These are phyloP conservation scores for Pneumocystis murina DNA, from an alignment of 1,139 yeast species.

Conservation along the genomic window DNA sequence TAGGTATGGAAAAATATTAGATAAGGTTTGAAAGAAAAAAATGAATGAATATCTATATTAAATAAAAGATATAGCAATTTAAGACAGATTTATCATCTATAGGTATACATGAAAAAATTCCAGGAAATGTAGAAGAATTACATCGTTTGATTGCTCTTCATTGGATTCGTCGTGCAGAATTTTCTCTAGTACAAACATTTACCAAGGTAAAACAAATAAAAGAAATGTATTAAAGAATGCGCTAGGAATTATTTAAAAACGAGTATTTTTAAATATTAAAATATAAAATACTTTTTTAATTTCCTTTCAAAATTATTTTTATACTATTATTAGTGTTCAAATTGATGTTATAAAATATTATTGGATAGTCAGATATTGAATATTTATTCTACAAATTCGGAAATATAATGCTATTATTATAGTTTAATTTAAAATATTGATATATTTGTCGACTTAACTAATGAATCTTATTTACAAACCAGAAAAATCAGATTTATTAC, in stretches of 20 bases:
- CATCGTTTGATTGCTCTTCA: slow-evolving; percentile 30
- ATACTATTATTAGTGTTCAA: no score
- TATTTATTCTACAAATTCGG: no score
- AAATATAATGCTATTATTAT: no score
- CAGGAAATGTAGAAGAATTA: slow-evolving; percentile 21
- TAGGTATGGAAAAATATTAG: no score
- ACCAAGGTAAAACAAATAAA: slow-evolving; percentile 8
- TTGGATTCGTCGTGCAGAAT: slow-evolving; percentile 31
- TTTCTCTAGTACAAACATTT: slow-evolving; percentile 25
- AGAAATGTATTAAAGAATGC: neutral
- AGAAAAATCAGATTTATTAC: no score
- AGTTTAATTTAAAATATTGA: no score
- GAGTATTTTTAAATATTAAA: neutral
- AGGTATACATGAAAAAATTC: slow-evolving; percentile 20
- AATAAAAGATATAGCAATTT: slow-evolving; percentile 19
- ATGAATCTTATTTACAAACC: no score
- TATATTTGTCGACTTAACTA: no score
- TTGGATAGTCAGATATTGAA: no score
- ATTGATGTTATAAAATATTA: no score
- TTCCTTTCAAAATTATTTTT: no score
- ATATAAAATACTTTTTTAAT: neutral
- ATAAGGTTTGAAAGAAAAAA: neutral
- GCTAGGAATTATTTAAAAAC: no score
- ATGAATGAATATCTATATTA: slow-evolving; percentile 4
- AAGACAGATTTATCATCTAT: slow-evolving; percentile 19